A percentile compares a stretch with the other conserved stretches of the same genome.
Conservation (phyloP, 2,329 filamentous ascomycete genomes). For the Epichloe elymi region DNA sequence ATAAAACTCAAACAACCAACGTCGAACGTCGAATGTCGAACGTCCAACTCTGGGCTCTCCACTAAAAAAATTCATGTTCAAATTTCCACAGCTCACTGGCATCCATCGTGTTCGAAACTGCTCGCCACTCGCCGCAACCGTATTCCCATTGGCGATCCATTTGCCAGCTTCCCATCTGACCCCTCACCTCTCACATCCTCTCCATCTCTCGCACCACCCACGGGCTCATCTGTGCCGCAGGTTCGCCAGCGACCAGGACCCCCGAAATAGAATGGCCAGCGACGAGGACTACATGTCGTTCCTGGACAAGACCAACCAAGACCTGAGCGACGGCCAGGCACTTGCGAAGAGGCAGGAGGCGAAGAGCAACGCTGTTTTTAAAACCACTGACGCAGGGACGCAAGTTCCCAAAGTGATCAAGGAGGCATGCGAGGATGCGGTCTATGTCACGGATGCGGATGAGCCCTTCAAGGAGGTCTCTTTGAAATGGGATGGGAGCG, state of each 20-base stretch:
- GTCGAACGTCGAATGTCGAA: not conserved
- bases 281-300: constrained; percentile 79
- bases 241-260: not conserved
- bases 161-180: not conserved
- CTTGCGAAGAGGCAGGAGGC: constrained; percentile 8
- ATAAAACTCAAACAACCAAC: not conserved
- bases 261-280: constrained; percentile 43
- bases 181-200: not conserved
- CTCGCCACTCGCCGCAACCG: not conserved
- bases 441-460: constrained; percentile 72
- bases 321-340: constrained; percentile 42
- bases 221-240: constrained; percentile 9
- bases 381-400: constrained; percentile 38
- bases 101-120: not conserved
- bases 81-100: not conserved
- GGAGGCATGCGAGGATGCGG: constrained; percentile 36
- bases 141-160: not conserved
- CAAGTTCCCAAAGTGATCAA: constrained; percentile 47
- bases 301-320: constrained; percentile 73
- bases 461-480: constrained; percentile 72
- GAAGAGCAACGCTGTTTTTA: constrained; percentile 26
- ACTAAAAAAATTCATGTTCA: not conserved
- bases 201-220: not conserved
- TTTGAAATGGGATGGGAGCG: constrained; percentile 43
- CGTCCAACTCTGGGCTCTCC: not conserved